Evolutionary conservation across 257 asterid genomes (phyloP).

Genomic region (Solanum medicagineum): DNA sequence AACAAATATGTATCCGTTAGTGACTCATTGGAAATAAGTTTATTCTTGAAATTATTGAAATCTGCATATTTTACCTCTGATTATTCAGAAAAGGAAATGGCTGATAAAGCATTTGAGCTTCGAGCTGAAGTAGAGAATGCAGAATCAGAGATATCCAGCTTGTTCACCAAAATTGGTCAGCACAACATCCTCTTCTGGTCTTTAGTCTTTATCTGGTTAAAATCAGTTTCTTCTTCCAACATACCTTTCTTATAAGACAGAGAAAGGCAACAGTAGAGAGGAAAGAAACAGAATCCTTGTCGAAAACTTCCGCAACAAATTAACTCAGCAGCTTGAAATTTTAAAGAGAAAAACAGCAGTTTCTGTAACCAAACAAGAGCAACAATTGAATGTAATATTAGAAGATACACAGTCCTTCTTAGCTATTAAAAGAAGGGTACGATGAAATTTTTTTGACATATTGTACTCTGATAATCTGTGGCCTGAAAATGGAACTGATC

Average conservation of each 20-base stretch:
- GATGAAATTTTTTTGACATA: not conserved
- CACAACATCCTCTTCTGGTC: not conserved
- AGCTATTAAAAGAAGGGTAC: conserved; percentile 32
- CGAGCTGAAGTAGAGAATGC: conserved; percentile 33
- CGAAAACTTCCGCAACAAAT: conserved; percentile 14
- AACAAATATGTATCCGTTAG: not conserved
- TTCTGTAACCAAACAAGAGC: conserved; percentile 27
- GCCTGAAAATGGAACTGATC: not conserved
- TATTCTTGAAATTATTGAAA: not conserved
- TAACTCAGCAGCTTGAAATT: conserved; percentile 38
- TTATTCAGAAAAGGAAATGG: conserved; percentile 22
- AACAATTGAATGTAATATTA: conserved; percentile 27
- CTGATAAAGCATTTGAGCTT: conserved; percentile 34
- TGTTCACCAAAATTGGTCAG: conserved; percentile 26
- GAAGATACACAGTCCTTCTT: conserved; percentile 23
- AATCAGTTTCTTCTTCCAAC: not conserved
- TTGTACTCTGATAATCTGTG: not conserved
- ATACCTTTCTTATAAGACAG: conserved; percentile 11
- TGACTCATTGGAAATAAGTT: not conserved
- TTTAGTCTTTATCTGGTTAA: not conserved
- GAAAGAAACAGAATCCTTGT: conserved; percentile 25
- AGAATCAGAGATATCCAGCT: conserved; percentile 23
- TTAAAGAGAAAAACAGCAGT: conserved; percentile 17
- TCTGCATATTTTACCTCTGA: not conserved
- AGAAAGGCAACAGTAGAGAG: conserved; percentile 29